A percentile compares a stretch with the other conserved stretches of the same genome.
Evolutionary conservation across 2,329 filamentous ascomycete genomes (phyloP).

Genomic region (Ceratocystis cacaofunesta): DNA sequence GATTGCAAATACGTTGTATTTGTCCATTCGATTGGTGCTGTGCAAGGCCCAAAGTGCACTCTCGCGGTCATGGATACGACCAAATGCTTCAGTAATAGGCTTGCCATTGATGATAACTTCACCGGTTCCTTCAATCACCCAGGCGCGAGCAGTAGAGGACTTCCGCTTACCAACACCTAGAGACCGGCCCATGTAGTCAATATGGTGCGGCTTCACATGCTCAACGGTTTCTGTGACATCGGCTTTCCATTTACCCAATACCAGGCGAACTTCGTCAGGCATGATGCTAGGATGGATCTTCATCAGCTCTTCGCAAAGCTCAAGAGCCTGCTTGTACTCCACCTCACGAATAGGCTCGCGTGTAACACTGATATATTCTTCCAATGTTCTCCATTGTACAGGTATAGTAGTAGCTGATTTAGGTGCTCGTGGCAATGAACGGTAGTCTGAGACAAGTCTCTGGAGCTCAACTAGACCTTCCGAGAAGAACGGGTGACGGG

Average conservation of each 20-base stretch:
- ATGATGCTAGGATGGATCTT: constrained; percentile 52
- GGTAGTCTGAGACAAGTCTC: constrained; percentile 55
- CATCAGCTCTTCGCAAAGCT: constrained; percentile 65
- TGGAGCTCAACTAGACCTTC: constrained; percentile 67
- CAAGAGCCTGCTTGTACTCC: constrained; percentile 64
- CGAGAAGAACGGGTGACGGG: constrained; percentile 68
- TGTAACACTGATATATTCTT: constrained; percentile 56
- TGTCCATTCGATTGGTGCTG: constrained; percentile 68
- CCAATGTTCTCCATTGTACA: constrained; percentile 66
- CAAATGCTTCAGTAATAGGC: constrained; percentile 66
- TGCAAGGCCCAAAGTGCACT: constrained; percentile 86
- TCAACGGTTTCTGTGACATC: constrained; percentile 15
- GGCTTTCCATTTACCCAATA: constrained; percentile 17
- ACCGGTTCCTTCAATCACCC: constrained; percentile 82
- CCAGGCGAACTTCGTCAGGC: constrained; percentile 15
- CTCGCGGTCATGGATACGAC: constrained; percentile 81
- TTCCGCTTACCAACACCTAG: constrained; percentile 76
- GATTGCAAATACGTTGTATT: constrained; percentile 89
- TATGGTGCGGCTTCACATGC: constrained; percentile 23
- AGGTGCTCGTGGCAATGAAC: constrained; percentile 45
- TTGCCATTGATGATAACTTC: constrained; percentile 85
- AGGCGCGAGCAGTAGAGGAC: constrained; percentile 69
- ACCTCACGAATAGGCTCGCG: constrained; percentile 61
- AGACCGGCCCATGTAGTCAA: constrained; percentile 67
- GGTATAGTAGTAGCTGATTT: constrained; percentile 30